Evolutionary conservation across 805 yeast genomes (phyloP).

Genomic region (Saccharomycopsis sp.): DNA sequence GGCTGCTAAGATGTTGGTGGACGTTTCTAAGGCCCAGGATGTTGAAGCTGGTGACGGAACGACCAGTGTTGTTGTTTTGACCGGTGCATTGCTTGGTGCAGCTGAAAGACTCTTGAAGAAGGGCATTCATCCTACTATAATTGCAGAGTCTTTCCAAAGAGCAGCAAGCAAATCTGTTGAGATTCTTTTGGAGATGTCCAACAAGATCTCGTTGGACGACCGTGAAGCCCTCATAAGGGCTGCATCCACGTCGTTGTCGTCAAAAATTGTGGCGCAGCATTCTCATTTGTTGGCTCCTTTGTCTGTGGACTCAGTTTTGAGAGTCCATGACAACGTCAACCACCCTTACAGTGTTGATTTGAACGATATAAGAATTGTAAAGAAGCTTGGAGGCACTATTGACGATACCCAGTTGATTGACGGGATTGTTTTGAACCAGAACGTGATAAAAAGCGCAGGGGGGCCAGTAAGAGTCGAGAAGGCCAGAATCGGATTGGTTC

Average conservation of each 20-base stretch:
- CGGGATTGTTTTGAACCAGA: slow-evolving; percentile 92
- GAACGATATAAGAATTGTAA: slow-evolving; percentile 79
- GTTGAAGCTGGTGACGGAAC: slow-evolving; percentile 99
- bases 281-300: slow-evolving; percentile 82
- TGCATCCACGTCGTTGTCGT: slow-evolving; percentile 87
- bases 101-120: slow-evolving; percentile 84
- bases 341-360: slow-evolving; percentile 61
- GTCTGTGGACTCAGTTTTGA: slow-evolving; percentile 88
- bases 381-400: slow-evolving; percentile 95
- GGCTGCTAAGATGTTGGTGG: slow-evolving; percentile 97
- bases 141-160: slow-evolving; percentile 87
- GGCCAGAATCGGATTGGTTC: slow-evolving; percentile 84
- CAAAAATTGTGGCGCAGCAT: slow-evolving; percentile 93
- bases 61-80: slow-evolving; percentile 90
- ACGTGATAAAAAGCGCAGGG: slow-evolving; percentile 82
- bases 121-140: slow-evolving; percentile 93
- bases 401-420: slow-evolving; percentile 91
- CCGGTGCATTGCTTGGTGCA: slow-evolving; percentile 92
- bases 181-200: slow-evolving; percentile 77
- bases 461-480: slow-evolving; percentile 94
- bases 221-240: slow-evolving; percentile 82
- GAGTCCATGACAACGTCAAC: slow-evolving; percentile 49
- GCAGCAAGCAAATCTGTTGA: slow-evolving; percentile 83
- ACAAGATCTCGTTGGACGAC: slow-evolving; percentile 70
- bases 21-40: slow-evolving; percentile 95